phyloP scores from a whole-genome alignment of 371 early-diverging fungal species.

The Actinomortierella wolfii region DNA sequence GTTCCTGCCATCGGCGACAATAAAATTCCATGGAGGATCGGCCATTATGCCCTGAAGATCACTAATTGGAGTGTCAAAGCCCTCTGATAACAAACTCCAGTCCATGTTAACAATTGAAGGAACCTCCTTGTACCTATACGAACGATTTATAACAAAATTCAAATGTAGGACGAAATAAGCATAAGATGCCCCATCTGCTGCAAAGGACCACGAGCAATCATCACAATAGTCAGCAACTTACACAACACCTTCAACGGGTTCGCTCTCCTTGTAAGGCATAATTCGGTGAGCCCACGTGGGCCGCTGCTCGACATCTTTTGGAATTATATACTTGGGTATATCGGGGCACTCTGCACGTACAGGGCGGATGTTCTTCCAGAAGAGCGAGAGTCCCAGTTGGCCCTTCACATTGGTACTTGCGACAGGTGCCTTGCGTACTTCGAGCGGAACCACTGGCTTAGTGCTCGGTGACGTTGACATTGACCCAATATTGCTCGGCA shows the following conservation, averaged over 20 bases:
- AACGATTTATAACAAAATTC: background rate
- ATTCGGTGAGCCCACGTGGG: constrained; percentile 45
- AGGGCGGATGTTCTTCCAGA: constrained; percentile 45
- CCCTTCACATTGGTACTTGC: constrained; percentile 18
- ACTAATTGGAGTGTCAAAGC: constrained; percentile 24
- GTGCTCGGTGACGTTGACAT: constrained; percentile 11
- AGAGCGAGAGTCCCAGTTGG: constrained; percentile 37
- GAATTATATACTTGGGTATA: constrained; percentile 29
- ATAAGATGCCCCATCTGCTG: too few relatives aligned
- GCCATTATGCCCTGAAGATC: constrained; percentile 59
- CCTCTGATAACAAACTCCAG: constrained; percentile 33
- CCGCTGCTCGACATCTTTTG: constrained; percentile 39
- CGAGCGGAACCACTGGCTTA: constrained; percentile 26
- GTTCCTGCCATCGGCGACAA: constrained; percentile 57
- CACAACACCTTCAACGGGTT: constrained; percentile 24
- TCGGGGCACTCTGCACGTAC: constrained; percentile 43
- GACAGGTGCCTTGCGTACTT: constrained; percentile 35
- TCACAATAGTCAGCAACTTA: constrained; percentile 1
- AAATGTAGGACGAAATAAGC: too few relatives aligned
- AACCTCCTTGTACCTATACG: constrained; percentile 27
- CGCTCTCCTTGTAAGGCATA: constrained; percentile 10
- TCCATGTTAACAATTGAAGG: constrained; percentile 22
- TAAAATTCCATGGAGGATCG: constrained; percentile 70
- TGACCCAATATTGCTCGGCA: constrained; percentile 22
- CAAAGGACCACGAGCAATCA: background rate